Evolutionary conservation across 2,329 filamentous ascomycete genomes (phyloP), one percentile per base, ranked within the genome.

Genomic region (Colletotrichum navitas): DNA sequence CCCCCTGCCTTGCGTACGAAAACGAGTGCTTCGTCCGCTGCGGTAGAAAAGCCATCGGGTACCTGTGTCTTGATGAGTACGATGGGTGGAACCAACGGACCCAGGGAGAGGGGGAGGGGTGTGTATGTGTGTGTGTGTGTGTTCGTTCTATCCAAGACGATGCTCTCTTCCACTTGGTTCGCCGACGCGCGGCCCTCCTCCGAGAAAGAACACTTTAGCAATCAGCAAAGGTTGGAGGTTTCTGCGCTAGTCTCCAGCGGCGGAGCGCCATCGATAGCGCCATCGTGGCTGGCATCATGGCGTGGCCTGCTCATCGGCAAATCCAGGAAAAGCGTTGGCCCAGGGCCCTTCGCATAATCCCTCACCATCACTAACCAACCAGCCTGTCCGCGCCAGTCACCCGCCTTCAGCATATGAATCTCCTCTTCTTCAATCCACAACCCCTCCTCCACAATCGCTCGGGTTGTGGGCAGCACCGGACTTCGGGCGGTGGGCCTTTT

Each of bases 111-210:
- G 11, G 16, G 2, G 41, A 21, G 14, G 12, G 36, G 36, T 39
- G 45, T 39, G 39, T 41, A 14, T 18, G 39, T 41, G 41, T 43
- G 39, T 41, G 39, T 16, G 39, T 41, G 39, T 16, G 39, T 16
- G 63, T 29, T 24, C 7, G 29, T 26, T 34, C 49, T 24, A 16
- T 54, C 18, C 47, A 12, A 54, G 47, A 41, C 18, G 51, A 39
- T 58, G 36, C 51, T 52, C 36, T 32, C 59, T 52, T 52, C 47
- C 59, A 52, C 58, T 68, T 55, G 58, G 45, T 52, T 62, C 39
- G 68, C 68, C 68, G 59, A 71, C 68, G 68, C 68, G 68, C 68
- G 68, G 64, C 68, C 68, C 51, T 71, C 68, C 21, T 71, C 68
- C 21, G 26, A 51, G 7, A 26, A 63, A 45, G 7, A 26, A 63